Conservation (phyloP, 768 basidiomycete genomes). For the Lentinula detonsa region DNA sequence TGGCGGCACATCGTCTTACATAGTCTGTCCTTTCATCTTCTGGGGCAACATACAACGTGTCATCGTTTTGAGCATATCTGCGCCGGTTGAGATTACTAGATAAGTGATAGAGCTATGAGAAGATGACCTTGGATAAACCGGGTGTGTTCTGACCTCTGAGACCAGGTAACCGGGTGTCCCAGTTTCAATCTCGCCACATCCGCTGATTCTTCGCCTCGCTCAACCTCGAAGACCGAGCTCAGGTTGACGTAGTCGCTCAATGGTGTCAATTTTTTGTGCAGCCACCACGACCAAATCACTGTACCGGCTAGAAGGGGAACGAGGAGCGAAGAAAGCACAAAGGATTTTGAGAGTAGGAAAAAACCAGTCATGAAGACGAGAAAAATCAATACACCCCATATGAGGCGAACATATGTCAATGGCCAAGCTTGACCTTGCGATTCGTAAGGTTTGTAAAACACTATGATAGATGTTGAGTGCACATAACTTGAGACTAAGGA, state of each 20-base stretch:
- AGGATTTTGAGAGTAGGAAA: conserved; percentile 62
- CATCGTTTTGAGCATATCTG: conserved; percentile 90
- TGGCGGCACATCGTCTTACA: conserved; percentile 29
- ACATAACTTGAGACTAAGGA: neutral
- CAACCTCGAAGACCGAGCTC: conserved; percentile 83
- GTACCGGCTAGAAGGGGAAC: conserved; percentile 75
- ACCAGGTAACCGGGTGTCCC: conserved; percentile 84
- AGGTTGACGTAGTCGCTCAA: conserved; percentile 81
- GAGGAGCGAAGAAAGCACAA: conserved; percentile 55
- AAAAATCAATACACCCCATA: conserved; percentile 92
- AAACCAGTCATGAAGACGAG: conserved; percentile 96
- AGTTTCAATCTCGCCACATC: conserved; percentile 69
- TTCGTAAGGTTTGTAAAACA: conserved; percentile 98
- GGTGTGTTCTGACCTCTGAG: conserved; percentile 61
- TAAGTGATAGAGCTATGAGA: neutral
- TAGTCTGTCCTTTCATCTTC: conserved; percentile 92
- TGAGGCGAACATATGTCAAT: conserved; percentile 85
- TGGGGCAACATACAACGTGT: conserved; percentile 91
- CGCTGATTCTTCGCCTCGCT: conserved; percentile 81
- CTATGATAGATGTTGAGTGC: conserved; percentile 29
- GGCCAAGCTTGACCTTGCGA: conserved; percentile 98
- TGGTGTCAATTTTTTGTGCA: conserved; percentile 59
- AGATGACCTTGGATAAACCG: neutral
- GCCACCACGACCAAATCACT: conserved; percentile 75
- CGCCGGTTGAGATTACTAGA: conserved; percentile 75